phyloP scores from a whole-genome alignment of 2,329 filamentous ascomycete species.

The Byssochlamys sp. region DNA sequence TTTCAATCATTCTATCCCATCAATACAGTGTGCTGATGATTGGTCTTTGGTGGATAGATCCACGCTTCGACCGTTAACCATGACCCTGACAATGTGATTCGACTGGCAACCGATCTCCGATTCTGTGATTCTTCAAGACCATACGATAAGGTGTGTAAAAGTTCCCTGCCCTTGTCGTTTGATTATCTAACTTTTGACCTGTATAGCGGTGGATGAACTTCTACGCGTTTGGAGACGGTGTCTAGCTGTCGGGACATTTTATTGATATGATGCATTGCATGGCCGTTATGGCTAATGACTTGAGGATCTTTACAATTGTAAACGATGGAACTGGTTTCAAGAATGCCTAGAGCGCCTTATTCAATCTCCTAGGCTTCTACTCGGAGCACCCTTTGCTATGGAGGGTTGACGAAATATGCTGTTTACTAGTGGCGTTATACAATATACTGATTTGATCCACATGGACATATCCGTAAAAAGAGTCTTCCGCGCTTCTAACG shows the following conservation, averaged over 20 bases:
- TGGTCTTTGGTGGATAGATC: conserved; percentile 31
- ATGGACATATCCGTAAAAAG: background rate
- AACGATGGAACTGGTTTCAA: background rate
- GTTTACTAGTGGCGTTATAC: background rate
- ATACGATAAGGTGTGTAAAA: conserved; percentile 35
- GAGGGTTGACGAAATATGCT: too few relatives aligned
- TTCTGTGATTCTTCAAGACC: conserved; percentile 45
- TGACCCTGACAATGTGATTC: conserved; percentile 43
- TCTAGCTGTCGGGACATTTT: background rate
- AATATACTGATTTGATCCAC: background rate
- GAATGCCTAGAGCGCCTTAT: background rate
- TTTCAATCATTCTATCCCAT: background rate
- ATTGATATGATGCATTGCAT: background rate
- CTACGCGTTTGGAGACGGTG: conserved; percentile 4
- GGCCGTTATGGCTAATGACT: background rate
- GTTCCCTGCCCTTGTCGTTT: background rate
- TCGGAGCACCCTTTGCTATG: too few relatives aligned
- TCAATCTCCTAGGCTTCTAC: background rate
- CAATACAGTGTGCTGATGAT: background rate
- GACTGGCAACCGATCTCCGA: conserved; percentile 48
- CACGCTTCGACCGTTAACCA: conserved; percentile 50
- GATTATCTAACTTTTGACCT: background rate
- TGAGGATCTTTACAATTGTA: background rate
- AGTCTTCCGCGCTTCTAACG: background rate
- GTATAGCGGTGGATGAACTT: conserved; percentile 2